phyloP scores from a whole-genome alignment of 1,284 basidiomycete species.

The Papiliotrema terrestris region DNA sequence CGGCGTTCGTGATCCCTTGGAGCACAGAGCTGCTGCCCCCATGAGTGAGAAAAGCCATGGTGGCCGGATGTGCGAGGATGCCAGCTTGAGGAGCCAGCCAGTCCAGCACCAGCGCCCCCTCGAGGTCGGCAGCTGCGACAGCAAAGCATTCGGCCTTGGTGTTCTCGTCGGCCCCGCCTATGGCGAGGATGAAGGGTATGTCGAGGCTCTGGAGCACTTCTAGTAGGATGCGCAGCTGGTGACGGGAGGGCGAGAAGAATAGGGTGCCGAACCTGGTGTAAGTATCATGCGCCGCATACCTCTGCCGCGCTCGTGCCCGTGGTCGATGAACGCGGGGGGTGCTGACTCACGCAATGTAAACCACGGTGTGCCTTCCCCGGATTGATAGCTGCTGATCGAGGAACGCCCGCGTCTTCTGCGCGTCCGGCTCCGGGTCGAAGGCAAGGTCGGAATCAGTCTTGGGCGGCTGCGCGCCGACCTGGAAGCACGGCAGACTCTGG shows the following conservation, averaged over 20 bases:
- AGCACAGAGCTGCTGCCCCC: not conserved
- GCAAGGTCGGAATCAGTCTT: not conserved
- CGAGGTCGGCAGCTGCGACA: not conserved
- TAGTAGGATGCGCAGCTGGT: not conserved
- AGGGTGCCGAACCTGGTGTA: not conserved
- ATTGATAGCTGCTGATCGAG: not conserved
- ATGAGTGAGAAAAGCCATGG: not conserved
- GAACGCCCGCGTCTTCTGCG: not conserved
- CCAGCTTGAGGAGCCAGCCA: not conserved
- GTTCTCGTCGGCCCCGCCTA: not conserved
- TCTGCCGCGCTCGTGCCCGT: no score
- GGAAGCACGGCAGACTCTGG: not conserved
- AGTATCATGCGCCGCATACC: not conserved
- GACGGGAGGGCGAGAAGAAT: not conserved
- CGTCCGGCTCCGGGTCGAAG: not conserved
- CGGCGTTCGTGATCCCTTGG: not conserved
- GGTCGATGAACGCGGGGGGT: no score
- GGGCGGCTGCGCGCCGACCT: not conserved
- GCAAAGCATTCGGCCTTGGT: not conserved
- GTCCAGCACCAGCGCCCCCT: not conserved
- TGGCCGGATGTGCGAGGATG: slow-evolving; percentile 1
- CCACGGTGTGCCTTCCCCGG: not conserved
- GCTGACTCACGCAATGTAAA: slow-evolving; percentile 2
- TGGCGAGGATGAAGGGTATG: not conserved
- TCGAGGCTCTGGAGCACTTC: not conserved